These are phyloP conservation scores for Ormosia emarginata DNA, from an alignment of 306 rosid species.

Conservation along the genomic window DNA sequence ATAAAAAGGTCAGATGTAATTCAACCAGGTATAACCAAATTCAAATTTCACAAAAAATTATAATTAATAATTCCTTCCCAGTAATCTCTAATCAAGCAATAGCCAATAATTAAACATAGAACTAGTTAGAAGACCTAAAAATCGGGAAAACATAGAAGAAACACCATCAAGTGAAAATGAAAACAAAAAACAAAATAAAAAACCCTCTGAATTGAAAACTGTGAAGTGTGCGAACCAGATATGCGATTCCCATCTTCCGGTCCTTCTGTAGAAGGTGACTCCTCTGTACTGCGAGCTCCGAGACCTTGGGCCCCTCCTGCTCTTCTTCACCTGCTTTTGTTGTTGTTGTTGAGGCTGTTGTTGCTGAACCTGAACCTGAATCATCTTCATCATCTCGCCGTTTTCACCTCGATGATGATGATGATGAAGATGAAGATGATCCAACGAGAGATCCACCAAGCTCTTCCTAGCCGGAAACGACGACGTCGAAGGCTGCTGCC, in stretches of 20 bases:
- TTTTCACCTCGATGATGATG: slow-evolving; percentile 37
- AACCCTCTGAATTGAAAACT: neutral
- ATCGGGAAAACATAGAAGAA: neutral
- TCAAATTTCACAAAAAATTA: neutral
- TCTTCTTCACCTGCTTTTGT: slow-evolving; percentile 62
- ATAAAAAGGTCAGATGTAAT: slow-evolving; percentile 16
- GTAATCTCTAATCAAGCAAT: neutral
- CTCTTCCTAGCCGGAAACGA: slow-evolving; percentile 52
- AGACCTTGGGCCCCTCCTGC: slow-evolving; percentile 97
- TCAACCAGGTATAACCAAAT: slow-evolving; percentile 8
- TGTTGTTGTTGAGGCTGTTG: slow-evolving; percentile 28
- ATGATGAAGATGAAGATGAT: slow-evolving; percentile 25
- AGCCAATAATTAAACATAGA: neutral
- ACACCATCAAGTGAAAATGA: neutral
- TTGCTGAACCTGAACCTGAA: slow-evolving; percentile 51
- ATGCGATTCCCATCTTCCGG: slow-evolving; percentile 99
- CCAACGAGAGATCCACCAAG: slow-evolving; percentile 66
- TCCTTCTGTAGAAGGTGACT: slow-evolving; percentile 93
- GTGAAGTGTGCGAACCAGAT: slow-evolving; percentile 66
- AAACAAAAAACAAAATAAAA: neutral
- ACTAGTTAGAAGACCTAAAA: neutral
- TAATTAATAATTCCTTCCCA: neutral
- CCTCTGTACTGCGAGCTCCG: slow-evolving; percentile 99
- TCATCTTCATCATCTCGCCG: slow-evolving; percentile 46
- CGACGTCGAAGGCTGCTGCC: slow-evolving; percentile 37